These are phyloP conservation scores for Lodderomyces orthopsilosis DNA, from an alignment of 1,139 yeast genomes.

Conservation along the genomic window DNA sequence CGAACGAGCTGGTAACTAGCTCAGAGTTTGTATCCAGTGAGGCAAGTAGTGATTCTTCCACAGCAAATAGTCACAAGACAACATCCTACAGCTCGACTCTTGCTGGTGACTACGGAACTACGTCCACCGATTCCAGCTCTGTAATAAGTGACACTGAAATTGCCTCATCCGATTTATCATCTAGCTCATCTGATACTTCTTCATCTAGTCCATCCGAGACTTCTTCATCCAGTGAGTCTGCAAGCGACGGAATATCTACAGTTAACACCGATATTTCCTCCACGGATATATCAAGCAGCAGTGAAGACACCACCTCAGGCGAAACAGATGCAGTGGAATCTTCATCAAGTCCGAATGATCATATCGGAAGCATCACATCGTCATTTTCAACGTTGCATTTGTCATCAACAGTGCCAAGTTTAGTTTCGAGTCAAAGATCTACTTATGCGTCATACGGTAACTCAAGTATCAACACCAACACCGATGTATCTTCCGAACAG, in stretches of 20 bases:
- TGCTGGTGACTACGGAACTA: not conserved
- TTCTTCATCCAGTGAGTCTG: not conserved
- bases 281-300: not conserved
- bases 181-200: not conserved
- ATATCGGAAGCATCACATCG: not conserved
- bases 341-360: not conserved
- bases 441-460: not conserved
- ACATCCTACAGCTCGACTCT: not conserved
- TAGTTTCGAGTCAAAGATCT: not conserved
- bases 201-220: not conserved
- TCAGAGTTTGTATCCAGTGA: not conserved
- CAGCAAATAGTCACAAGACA: not conserved
- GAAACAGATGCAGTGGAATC: not conserved
- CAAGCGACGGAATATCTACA: not conserved
- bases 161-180: too few relatives aligned
- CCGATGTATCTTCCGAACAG: not conserved
- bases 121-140: not conserved
- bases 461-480: not conserved
- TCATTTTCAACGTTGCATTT: not conserved
- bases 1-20: not conserved
- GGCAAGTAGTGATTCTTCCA: not conserved
- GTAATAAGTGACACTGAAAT: too few relatives aligned
- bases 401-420: not conserved
- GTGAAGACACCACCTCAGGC: not conserved
- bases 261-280: not conserved